Base-by-base conservation (phyloP, 1,284 basidiomycete genomes). In the Apiotrichum sp. region DNA sequence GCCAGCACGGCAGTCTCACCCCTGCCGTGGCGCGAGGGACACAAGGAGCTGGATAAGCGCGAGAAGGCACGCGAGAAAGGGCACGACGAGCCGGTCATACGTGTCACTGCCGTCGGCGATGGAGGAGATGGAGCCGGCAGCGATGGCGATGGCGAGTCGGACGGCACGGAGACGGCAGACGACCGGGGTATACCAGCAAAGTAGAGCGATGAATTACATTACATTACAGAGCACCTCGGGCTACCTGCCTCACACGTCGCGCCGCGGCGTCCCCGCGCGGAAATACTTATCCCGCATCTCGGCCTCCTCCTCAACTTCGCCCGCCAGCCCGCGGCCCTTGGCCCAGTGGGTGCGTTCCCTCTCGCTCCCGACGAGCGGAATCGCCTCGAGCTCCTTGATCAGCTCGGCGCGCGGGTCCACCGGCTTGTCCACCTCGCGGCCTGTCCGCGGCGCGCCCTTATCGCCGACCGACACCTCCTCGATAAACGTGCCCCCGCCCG, bases 251-350 rank as follows among this genome's bases (percentile, higher is more conserved):
- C 43, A 58, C 9, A 52, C 56, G 10, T 59, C 55, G 14, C 59
- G 45, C 45, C 69, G 51, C 8, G 69, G 69, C 16, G 65, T 59
- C 0, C 67, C 70, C 9, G 67, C 59, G 1, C 65, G 55, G 49
- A 63, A 53, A 49, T 63, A 72, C 4, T 64, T 62, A 58, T 72
- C 70, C 34, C 62, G 47, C 66, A 72, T 63, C 59, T 70, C 68
- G n/a, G 42, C 50, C 46, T 68, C 66, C 33, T 66, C 68, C 52
- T 65, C 65, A 6, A 66, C 65, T 45, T 67, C 68, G 29, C 65
- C 66, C 16, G 58, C 62, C 35, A 70, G 54, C 13, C 67, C 67
- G 34, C 53, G 46, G 6, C 68, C 66, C 57, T 68, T 66, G 3
- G 63, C 53, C 58, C 56, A 65, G 33, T 56, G 57, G 13, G 63